Evolutionary conservation across 1,284 basidiomycete genomes (phyloP), one percentile per base, ranked within the genome.

Genomic region (Naganishia sp.): DNA sequence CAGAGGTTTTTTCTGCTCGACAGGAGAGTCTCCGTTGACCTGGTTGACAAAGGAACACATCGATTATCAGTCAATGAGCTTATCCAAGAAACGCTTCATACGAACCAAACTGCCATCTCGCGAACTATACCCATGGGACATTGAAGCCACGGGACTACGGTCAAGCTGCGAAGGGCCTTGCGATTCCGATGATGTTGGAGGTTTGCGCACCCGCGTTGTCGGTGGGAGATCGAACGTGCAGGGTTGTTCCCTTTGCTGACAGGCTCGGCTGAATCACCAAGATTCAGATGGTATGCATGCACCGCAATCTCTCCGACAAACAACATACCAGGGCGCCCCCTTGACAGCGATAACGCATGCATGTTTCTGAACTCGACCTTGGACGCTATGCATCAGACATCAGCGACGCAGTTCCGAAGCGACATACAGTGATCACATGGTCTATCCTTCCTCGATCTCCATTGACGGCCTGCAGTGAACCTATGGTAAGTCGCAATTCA

Each of bases 151-250:
- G 6, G 58, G 58, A n/a, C 58, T 61, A 11, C 35, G 58, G 18
- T 50, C 58, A 23, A 39, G 35, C 13, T 39, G 35, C 35, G 35
- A 39, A 39, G 35, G 35, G 13, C 35, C 35, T 17, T 61, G 47
- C 35, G 18, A 21, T 25, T 61, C 58, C 47, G 1, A 47, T 42
- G 2, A 46, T 9, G 17, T 13, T 10, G 9, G 18, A 41, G 28
- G 50, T 32, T 68, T 69, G 18, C 72, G 69, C n/a, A 73, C 70
- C 1, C 75, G 69, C 0, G 58, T 60, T 1, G 71, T 70, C 0
- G 75, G 74, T 0, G 73, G 71, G 1, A 68, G 60, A 31, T 69
- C 55, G 35, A 75, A 76, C 0, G 75, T 76, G 64, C 75, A 76
- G 3, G 61, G 54, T 15, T 58, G 63, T 0, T 66, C 43, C 17